These are phyloP conservation scores for Nemania sp. DNA, from an alignment of 2,329 filamentous ascomycete species.

Conservation along the genomic window DNA sequence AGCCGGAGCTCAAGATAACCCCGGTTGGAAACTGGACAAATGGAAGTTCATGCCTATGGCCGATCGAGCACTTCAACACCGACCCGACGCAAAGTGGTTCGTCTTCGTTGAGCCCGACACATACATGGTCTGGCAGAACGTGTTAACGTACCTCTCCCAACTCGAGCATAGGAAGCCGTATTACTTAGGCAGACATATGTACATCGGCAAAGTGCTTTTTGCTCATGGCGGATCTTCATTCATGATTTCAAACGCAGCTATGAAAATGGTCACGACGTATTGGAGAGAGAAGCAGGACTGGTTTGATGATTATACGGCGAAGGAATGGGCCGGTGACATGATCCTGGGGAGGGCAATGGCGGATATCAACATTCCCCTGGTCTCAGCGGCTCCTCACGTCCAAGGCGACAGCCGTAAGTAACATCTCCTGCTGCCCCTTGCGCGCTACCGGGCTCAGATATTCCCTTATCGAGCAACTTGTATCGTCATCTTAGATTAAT, in stretches of 20 bases:
- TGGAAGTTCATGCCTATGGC: slow-evolving; percentile 48
- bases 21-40: slow-evolving; percentile 44
- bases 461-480: background rate
- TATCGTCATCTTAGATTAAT: too few relatives aligned
- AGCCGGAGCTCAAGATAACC: slow-evolving; percentile 39
- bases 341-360: slow-evolving; percentile 22
- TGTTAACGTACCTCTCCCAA: slow-evolving; percentile 38
- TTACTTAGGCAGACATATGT: slow-evolving; percentile 42
- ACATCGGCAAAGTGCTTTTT: slow-evolving; percentile 36
- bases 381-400: slow-evolving; percentile 16
- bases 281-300: slow-evolving; percentile 14
- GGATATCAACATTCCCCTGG: slow-evolving; percentile 13
- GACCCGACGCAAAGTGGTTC: slow-evolving; percentile 44
- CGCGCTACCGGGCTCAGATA: background rate
- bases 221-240: slow-evolving; percentile 44
- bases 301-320: slow-evolving; percentile 18
- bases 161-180: slow-evolving; percentile 35
- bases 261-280: slow-evolving; percentile 32
- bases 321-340: slow-evolving; percentile 28
- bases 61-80: slow-evolving; percentile 38
- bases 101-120: slow-evolving; percentile 45
- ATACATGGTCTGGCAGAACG: slow-evolving; percentile 41
- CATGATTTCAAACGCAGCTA: slow-evolving; percentile 40
- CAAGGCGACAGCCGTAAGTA: slow-evolving; percentile 14
- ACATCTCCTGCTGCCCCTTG: background rate